Evolutionary conservation across 306 rosid genomes (phyloP).

Genomic region (Pueraria montana): DNA sequence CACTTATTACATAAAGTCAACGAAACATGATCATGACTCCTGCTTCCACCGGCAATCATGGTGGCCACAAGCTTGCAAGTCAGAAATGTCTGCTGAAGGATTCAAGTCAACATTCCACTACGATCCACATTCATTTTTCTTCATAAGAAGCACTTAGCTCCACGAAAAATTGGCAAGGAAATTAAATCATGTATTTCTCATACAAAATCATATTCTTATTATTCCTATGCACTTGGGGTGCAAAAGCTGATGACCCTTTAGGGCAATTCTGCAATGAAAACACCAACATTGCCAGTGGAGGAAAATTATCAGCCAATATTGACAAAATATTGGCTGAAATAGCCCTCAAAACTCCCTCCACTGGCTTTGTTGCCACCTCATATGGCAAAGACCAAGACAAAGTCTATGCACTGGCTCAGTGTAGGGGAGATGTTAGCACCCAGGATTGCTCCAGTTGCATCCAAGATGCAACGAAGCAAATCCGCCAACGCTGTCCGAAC

Average conservation of each 20-base stretch:
- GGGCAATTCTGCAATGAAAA: constrained; percentile 64
- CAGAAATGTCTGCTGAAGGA: constrained; percentile 51
- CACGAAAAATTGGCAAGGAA: background rate
- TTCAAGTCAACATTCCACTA: constrained; percentile 35
- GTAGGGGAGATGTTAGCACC: constrained; percentile 69
- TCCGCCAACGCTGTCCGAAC: constrained; percentile 59
- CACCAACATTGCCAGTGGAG: constrained; percentile 46
- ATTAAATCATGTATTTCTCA: constrained; percentile 40
- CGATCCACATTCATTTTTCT: constrained; percentile 2
- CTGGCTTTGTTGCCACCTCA: constrained; percentile 54
- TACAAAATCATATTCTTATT: constrained; percentile 48
- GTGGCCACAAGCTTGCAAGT: constrained; percentile 31
- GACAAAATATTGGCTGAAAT: constrained; percentile 58
- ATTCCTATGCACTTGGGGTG: constrained; percentile 20
- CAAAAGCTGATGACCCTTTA: constrained; percentile 60
- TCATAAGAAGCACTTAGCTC: constrained; percentile 36
- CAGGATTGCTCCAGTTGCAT: constrained; percentile 70
- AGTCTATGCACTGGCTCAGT: constrained; percentile 72
- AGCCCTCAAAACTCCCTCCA: constrained; percentile 56
- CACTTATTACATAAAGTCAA: constrained; percentile 17
- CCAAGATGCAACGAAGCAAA: constrained; percentile 65
- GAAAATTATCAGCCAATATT: constrained; percentile 60
- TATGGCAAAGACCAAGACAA: constrained; percentile 55
- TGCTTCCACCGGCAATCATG: constrained; percentile 8
- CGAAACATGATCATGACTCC: background rate